phyloP scores from a whole-genome alignment of 202 grass and related monocot species.

The Carex arenaria region DNA sequence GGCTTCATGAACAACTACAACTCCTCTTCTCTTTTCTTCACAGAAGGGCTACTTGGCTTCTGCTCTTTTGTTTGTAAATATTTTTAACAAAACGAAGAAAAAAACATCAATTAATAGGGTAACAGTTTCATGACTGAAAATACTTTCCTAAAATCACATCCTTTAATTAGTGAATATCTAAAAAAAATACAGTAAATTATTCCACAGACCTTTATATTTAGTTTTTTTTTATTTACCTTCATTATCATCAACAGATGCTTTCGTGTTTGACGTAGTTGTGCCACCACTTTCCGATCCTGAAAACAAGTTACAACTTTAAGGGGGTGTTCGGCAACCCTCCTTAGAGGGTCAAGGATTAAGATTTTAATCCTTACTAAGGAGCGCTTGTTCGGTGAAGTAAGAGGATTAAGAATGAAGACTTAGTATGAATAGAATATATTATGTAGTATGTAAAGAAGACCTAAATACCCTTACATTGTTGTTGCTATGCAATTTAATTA shows the following conservation, averaged over 20 bases:
- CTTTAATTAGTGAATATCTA: neutral
- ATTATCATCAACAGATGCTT: neutral
- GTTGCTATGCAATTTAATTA: no score
- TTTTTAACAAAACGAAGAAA: slow-evolving; percentile 9
- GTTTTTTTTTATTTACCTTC: neutral
- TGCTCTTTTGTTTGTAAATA: slow-evolving; percentile 36
- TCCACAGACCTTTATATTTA: neutral
- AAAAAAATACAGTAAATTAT: neutral
- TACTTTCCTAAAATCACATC: neutral
- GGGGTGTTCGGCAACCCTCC: no score
- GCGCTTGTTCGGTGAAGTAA: no score
- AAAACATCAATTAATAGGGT: neutral
- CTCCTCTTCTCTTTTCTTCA: slow-evolving; percentile 87
- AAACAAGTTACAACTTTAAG: neutral
- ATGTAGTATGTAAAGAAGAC: no score
- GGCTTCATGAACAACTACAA: slow-evolving; percentile 79
- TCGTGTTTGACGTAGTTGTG: neutral
- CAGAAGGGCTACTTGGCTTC: slow-evolving; percentile 84
- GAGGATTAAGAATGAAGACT: no score
- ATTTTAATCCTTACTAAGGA: no score
- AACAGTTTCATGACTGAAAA: neutral
- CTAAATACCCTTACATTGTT: no score
- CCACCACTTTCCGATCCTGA: neutral
- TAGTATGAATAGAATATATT: no score
- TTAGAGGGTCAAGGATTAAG: no score